Conservation (phyloP, 1,139 yeast genomes). For the Chernovozyma sophiae-reginae region DNA sequence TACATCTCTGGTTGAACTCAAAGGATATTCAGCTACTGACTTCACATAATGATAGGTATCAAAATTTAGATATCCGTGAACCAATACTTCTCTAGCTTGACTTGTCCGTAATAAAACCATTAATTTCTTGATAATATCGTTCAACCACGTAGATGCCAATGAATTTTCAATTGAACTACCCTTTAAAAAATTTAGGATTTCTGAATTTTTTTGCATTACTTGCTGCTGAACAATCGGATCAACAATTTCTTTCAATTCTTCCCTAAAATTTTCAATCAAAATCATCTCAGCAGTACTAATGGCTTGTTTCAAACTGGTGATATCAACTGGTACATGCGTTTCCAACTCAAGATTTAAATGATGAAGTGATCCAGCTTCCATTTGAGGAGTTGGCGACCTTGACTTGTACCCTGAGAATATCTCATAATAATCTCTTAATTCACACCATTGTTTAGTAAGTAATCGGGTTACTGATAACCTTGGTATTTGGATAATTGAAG, state of each 20-base stretch:
- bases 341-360: constrained; percentile 41
- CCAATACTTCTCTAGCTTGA: constrained; percentile 56
- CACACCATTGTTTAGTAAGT: constrained; percentile 51
- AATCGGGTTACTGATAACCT: constrained; percentile 46
- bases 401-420: constrained; percentile 33
- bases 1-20: constrained; percentile 21
- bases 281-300: constrained; percentile 14
- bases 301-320: constrained; percentile 14
- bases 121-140: constrained; percentile 29
- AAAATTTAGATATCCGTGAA: constrained; percentile 48
- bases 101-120: constrained; percentile 39
- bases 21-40: background rate
- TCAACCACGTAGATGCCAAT: constrained; percentile 32
- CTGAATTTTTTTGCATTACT: constrained; percentile 3
- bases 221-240: constrained; percentile 4
- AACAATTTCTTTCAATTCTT: constrained; percentile 1
- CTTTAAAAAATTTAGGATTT: constrained; percentile 6
- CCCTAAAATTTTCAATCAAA: constrained; percentile 2
- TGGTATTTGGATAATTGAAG: constrained; percentile 24
- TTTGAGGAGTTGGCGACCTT: constrained; percentile 24
- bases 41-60: constrained; percentile 9
- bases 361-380: constrained; percentile 35
- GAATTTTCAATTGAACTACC: constrained; percentile 15
- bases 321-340: constrained; percentile 31
- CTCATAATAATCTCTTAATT: constrained; percentile 41